Evolutionary conservation across 306 rosid genomes (phyloP).

Genomic region (Trifolium pratense): DNA sequence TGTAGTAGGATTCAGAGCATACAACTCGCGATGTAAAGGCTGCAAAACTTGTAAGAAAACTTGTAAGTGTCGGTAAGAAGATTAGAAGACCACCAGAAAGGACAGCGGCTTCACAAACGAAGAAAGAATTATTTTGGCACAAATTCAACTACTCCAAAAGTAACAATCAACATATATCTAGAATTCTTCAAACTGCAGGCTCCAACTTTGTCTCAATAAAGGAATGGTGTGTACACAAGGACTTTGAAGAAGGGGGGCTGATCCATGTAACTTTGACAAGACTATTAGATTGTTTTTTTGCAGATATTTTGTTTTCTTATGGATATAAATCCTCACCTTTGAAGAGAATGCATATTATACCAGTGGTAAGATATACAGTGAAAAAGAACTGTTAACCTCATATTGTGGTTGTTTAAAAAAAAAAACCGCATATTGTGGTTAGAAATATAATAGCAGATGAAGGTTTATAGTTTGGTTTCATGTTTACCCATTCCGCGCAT

Average conservation of each 20-base stretch:
- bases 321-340: not conserved
- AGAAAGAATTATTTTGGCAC: constrained; percentile 3
- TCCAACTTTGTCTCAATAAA: constrained; percentile 5
- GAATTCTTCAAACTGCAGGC: constrained; percentile 16
- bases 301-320: not conserved
- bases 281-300: not conserved
- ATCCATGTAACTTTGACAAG: constrained; percentile 28
- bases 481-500: not conserved
- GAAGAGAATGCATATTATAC: constrained; percentile 17
- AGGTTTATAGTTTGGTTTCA: not conserved
- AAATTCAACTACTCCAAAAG: constrained; percentile 9
- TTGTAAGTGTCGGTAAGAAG: constrained; percentile 27
- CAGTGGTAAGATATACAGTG: constrained; percentile 12
- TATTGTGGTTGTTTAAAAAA: constrained; percentile 4
- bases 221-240: constrained; percentile 5
- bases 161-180: constrained; percentile 8
- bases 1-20: constrained; percentile 60
- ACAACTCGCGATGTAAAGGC: constrained; percentile 73
- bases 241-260: not conserved
- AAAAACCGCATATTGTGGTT: too few relatives aligned
- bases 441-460: not conserved
- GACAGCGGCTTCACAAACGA: not conserved
- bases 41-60: constrained; percentile 45
- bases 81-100: not conserved
- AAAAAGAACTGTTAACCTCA: constrained; percentile 30